Evolutionary conservation across 768 basidiomycete species (phyloP), one percentile per base, ranked within the genome.

Genomic region (Pleurotus platypus): DNA sequence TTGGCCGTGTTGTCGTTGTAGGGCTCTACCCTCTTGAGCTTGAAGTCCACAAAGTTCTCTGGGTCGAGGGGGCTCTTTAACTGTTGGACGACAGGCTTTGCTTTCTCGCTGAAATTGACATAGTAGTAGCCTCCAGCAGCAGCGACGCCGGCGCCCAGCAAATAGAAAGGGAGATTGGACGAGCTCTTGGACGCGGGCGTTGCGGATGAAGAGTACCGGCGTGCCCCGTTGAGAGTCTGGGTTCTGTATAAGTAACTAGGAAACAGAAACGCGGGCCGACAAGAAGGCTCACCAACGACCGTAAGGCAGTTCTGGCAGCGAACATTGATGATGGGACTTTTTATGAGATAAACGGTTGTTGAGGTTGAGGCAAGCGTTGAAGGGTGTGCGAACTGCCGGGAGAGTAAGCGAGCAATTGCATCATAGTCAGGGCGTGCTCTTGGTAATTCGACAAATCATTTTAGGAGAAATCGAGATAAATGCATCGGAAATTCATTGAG

Each of bases 1-100:
- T 81, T 84, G 30, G 91, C 78, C 12, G 93, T 89, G 74, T 98
- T 97, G 81, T 98, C 89, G 82, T 97, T 98, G 79, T 96, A 97
- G 0, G 87, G 87, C 58, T 85, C 74, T 58, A 92, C 70, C 66
- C 85, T 83, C 70, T 89, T 89, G 64, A 98, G 83, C 68, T 85
- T 86, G 72, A 97, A 88, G 68, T 92, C 84, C 49, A 85, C 71
- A 65, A 87, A 92, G 61, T 86, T 83, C 57, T 90, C 73, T 6
- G 90, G 82, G 67, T 90, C 87, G 22, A 94, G 79, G 11, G 87
- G 83, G 62, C 86, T 88, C 67, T 83, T 86, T 66, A 83, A 75
- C 60, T 80, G 81, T 66, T 70, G 73, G 54, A 67, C 71, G 63
- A 69, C 69, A 62, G 48, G 63, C 4, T 57, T 64, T 7, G 46